Base-by-base conservation (phyloP, 2,329 filamentous ascomycete species). In the Fusarium keratoplasticum region DNA sequence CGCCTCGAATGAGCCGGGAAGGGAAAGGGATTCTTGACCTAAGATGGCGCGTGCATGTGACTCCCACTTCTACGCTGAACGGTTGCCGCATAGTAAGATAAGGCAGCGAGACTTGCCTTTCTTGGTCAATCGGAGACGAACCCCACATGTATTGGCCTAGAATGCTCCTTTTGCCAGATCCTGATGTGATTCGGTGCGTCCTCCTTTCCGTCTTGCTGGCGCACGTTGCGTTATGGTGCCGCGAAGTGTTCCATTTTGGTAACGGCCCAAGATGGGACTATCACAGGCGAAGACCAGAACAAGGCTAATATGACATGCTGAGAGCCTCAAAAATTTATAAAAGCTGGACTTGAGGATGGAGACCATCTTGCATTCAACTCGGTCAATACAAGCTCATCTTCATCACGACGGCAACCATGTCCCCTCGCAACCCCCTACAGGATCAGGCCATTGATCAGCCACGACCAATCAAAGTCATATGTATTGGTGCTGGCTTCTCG, bases 401-500 rank as follows among this genome's bases (percentile, higher is more conserved):
- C 3, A n/a, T 20, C n/a, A 54, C 27, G 13, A 35, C 20, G 20
- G n/a, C 40, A 44, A 44, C 40, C 40, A 44, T 54, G 50, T 64
- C 54, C 13, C 11, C 8, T 36, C 33, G 27, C 54, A 57, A 57
- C 31, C 54, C 54, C 29, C 11, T 57, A 35, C 20, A 64, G 10
- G n/a, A 40, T 38, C 38, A 57, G n/a, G 61, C 52, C 14, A 42
- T 64, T n/a, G 61, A 64, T n/a, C 9, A 58, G 22, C 29, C 29
- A 14, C 35, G 61, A 7, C 61, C 29, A 4, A 36, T 64, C 22
- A 64, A 54, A 25, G 54, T 70, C 5, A 66, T 67, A 11, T 59
- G 54, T 9, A 70, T 70, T 14, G 67, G 67, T 2, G 67, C 67
- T n/a, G 67, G 67, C 42, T 64, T 59, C 27, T 70, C 67, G 2